Base-by-base conservation (phyloP, 805 yeast genomes). In the Kodamaea lidongshanica region DNA sequence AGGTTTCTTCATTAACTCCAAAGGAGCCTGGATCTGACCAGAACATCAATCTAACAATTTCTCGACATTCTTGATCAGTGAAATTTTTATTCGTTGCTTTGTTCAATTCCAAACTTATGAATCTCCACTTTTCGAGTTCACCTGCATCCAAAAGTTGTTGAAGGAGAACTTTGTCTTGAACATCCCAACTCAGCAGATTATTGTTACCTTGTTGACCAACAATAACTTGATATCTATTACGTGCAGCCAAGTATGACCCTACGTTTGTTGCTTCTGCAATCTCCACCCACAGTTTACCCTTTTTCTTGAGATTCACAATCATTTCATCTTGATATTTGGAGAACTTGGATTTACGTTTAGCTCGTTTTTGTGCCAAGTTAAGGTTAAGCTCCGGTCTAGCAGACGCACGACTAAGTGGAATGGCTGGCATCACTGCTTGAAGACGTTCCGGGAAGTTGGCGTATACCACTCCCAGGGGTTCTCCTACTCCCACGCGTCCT, bases 191-290 rank as follows among this genome's bases (percentile, higher is more conserved):
- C 14, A 74, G 69, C 1, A 76, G 67, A 8, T 81, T 82, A 19
- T 82, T 80, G 38, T 61, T 61, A 3, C 89, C 89, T 45, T 81
- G 89, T 48, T 81, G 89, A 4, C 92, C 92, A 40, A 82, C 79
- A 27, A 81, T 65, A 4, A 81, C 89, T 52, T 81, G 89, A 44
- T 82, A 82, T 35, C 89, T 57, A 48, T 81, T 81, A 34, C 89
- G 57, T 0, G 88, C 89, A 0, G 89, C 85, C 22, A 81, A 56
- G 36, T 73, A 77, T 23, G 77, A 70, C 6, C 77, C 82, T 16
- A 80, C 79, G 4, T 70, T 67, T 2, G 84, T 70, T 3, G 62
- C 56, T 32, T 74, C 74, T 0, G 88, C 86, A 26, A 81, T 81
- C 38, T 79, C 85, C 4, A 71, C 75, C 89, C 92, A 81, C 1